Evolutionary conservation across 257 asterid genomes (phyloP).

Genomic region (Solanum medicagineum): DNA sequence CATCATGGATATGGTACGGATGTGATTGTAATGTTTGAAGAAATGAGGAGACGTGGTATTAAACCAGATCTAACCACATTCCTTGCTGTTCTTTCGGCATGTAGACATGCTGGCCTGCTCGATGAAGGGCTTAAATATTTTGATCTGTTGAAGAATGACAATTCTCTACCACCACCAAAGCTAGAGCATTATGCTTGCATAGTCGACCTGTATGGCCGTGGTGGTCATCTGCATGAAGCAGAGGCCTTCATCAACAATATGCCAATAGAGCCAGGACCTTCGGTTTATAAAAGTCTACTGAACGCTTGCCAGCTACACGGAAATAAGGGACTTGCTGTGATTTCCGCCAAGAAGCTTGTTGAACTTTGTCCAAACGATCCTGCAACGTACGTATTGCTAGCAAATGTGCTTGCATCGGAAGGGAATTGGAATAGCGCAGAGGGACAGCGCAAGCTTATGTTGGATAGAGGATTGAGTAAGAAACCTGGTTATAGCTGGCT

Average conservation of each 20-base stretch:
- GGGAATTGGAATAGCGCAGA: constrained; percentile 58
- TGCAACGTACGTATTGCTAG: constrained; percentile 33
- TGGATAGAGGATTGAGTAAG: constrained; percentile 34
- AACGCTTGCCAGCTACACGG: constrained; percentile 47
- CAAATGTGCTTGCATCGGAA: constrained; percentile 45
- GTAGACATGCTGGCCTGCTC: constrained; percentile 55
- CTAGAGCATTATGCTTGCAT: constrained; percentile 53
- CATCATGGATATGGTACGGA: constrained; percentile 43
- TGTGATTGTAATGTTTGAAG: constrained; percentile 39
- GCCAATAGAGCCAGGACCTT: constrained; percentile 38
- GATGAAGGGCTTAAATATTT: constrained; percentile 44
- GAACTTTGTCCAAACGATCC: constrained; percentile 46
- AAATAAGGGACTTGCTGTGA: constrained; percentile 32
- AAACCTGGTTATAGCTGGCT: constrained; percentile 46
- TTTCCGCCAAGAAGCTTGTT: constrained; percentile 40
- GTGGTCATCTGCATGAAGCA: constrained; percentile 46
- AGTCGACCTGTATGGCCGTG: constrained; percentile 56
- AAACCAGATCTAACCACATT: constrained; percentile 44
- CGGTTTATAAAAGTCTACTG: constrained; percentile 37
- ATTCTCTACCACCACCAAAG: constrained; percentile 17
- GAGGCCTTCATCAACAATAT: constrained; percentile 37
- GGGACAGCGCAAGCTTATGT: constrained; percentile 29
- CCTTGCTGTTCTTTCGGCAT: constrained; percentile 41
- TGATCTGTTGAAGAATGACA: constrained; percentile 30
- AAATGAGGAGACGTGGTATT: constrained; percentile 28